Conservation (phyloP, 2,329 filamentous ascomycete genomes). For the Epichloe elymi region DNA sequence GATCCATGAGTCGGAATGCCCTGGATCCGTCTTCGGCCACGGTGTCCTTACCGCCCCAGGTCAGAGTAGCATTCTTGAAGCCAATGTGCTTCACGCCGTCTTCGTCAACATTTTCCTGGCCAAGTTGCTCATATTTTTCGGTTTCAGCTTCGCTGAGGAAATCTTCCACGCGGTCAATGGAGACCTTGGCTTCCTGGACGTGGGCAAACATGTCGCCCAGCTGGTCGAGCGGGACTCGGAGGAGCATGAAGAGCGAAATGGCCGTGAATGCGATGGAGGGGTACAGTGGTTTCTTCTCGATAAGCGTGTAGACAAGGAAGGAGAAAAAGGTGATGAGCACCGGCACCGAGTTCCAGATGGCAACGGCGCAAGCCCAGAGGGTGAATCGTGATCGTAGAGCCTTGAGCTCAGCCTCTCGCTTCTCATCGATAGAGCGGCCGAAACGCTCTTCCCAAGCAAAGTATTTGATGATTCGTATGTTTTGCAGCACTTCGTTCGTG, state of each 20-base stretch:
- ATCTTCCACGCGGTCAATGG: conserved; percentile 89
- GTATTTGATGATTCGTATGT: conserved; percentile 98
- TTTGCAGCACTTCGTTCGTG: conserved; percentile 93
- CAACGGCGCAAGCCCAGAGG: conserved; percentile 82
- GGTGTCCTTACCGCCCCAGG: conserved; percentile 67
- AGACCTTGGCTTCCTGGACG: conserved; percentile 94
- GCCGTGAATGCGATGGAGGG: conserved; percentile 93
- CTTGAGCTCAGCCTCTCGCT: conserved; percentile 64
- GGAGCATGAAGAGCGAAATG: conserved; percentile 86
- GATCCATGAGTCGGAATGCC: conserved; percentile 69
- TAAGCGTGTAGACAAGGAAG: conserved; percentile 81
- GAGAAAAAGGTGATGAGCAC: conserved; percentile 93
- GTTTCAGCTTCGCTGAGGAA: conserved; percentile 91
- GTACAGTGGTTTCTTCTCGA: conserved; percentile 79
- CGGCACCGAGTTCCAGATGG: conserved; percentile 92
- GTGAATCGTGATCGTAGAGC: conserved; percentile 73
- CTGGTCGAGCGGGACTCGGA: conserved; percentile 87
- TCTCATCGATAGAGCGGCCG: conserved; percentile 74
- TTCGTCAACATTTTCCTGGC: conserved; percentile 53
- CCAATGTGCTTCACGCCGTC: conserved; percentile 65
- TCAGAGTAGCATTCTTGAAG: conserved; percentile 72
- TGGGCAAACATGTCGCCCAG: conserved; percentile 98
- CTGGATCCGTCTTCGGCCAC: conserved; percentile 52
- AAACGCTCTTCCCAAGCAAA: conserved; percentile 98
- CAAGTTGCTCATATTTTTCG: conserved; percentile 81